phyloP scores from a whole-genome alignment of 805 yeast species.

The Myxozyma mucilagina region DNA sequence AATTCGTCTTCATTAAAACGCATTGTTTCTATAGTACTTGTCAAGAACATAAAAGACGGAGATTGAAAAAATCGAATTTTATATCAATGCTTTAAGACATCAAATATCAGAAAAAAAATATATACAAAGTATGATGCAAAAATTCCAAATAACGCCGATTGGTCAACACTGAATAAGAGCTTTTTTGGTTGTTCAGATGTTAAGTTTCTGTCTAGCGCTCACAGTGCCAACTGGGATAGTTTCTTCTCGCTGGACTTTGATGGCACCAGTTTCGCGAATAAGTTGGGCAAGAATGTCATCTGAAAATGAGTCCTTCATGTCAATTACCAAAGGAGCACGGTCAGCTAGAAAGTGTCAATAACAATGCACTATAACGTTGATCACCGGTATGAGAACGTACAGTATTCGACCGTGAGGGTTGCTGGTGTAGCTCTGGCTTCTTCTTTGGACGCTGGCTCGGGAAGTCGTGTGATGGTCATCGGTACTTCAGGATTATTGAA shows the following conservation, averaged over 20 bases:
- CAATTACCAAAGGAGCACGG: constrained; percentile 40
- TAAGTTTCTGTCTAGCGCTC: constrained; percentile 8
- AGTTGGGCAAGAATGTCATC: constrained; percentile 59
- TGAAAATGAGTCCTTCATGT: constrained; percentile 54
- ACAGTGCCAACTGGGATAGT: constrained; percentile 12
- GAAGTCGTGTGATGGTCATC: constrained; percentile 51
- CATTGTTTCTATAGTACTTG: not conserved
- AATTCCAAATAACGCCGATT: not conserved
- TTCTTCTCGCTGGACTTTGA: not conserved
- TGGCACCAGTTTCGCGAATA: constrained; percentile 36
- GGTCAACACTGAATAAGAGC: not conserved
- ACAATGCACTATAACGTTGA: not conserved
- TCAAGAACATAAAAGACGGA: not conserved
- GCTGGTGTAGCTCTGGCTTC: constrained; percentile 40
- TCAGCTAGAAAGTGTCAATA: not conserved
- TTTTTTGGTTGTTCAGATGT: not conserved
- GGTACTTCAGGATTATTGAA: constrained; percentile 78
- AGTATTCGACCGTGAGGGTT: constrained; percentile 36
- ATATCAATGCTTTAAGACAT: not conserved
- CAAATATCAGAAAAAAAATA: not conserved
- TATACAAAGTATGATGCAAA: not conserved
- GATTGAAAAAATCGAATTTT: not conserved
- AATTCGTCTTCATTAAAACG: no score
- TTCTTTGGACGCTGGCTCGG: constrained; percentile 40
- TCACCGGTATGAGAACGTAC: constrained; percentile 18